Base-by-base conservation (phyloP, 345 rosid genomes). In the Aethionema arabicum region DNA sequence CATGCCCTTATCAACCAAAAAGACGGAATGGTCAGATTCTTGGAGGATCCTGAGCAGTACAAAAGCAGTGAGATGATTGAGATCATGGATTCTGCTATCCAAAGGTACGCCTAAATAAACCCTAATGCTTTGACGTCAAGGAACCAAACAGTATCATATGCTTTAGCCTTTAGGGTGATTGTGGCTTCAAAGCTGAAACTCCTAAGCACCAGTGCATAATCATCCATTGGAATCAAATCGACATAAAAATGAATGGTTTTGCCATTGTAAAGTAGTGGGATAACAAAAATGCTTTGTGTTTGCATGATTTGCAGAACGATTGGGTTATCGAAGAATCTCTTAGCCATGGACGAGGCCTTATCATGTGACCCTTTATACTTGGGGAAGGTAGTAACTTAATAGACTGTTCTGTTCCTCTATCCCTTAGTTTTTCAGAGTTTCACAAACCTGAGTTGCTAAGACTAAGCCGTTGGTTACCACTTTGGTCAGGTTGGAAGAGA, bases 21-120 rank as follows among this genome's bases (percentile, higher is more conserved):
- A 77, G 97, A 95, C 66, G 99, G 99, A 36, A 95, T 95, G 99
- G 99, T 95, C 66, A 84, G 99, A 77, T 95, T 95, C 79, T 72
- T 86, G 35, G 99, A 90, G 79, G 97, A 95, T 81, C 95, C 95
- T 56, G 97, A 95, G 83, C 92, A 82, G 74, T 95, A 95, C 72
- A 95, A 95, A 78, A 74, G 86, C 52, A 77, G 88, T 72, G 86
- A 80, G 63, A 90, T 95, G 97, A 85, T 90, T 21, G 89, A 90
- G 79, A 71, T 46, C 44, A 76, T 90, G 49, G 97, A 95, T 76
- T 80, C 85, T 8, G 90, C 89, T 6, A 90, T 95, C 66, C 92
- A 85, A 69, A 86, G 96, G 99, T 95, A 82, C 37, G 59, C 36
- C 41, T 55, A 12, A 5, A n/a, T n/a, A n/a, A 8, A 31, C 31